These are phyloP conservation scores for Penicillium paxilli DNA, from an alignment of 495 filamentous ascomycete species.

Conservation along the genomic window DNA sequence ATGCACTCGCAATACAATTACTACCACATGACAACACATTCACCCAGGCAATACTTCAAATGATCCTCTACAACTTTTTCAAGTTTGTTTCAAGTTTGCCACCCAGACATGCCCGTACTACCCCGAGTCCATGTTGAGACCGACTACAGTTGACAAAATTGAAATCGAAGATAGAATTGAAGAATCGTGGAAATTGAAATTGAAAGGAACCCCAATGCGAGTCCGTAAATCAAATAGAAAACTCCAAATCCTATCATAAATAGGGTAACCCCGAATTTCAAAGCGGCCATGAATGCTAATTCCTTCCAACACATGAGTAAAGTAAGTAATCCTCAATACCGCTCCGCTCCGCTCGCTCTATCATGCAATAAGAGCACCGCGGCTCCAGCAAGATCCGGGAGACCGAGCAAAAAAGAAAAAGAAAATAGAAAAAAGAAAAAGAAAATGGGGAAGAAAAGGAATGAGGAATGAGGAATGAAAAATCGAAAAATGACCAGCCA, in stretches of 20 bases:
- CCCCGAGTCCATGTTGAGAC: too few relatives aligned
- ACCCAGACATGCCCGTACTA: too few relatives aligned
- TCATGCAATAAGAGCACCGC: constrained; percentile 15
- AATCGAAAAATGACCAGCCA: constrained; percentile 13
- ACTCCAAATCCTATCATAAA: not conserved
- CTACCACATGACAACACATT: not conserved
- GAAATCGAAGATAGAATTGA: not conserved
- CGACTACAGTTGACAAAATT: too few relatives aligned
- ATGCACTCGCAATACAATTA: too few relatives aligned
- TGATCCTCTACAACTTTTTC: too few relatives aligned
- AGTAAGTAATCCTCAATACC: too few relatives aligned
- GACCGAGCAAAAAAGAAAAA: not conserved
- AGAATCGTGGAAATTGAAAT: not conserved
- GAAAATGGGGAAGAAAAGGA: not conserved
- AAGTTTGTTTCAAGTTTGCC: too few relatives aligned
- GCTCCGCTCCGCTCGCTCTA: constrained; percentile 20
- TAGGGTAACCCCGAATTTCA: not conserved
- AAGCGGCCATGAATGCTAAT: constrained; percentile 11
- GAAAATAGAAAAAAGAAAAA: not conserved
- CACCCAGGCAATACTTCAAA: not conserved
- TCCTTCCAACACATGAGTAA: constrained; percentile 8
- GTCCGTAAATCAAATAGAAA: not conserved
- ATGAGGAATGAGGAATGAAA: not conserved
- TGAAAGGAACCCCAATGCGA: too few relatives aligned
- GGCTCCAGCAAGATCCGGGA: not conserved